A percentile compares a stretch with the other conserved stretches of the same genome.
Evolutionary conservation across 148 eudicot species (phyloP).

Genomic region (Vaccinium myrtillus): DNA sequence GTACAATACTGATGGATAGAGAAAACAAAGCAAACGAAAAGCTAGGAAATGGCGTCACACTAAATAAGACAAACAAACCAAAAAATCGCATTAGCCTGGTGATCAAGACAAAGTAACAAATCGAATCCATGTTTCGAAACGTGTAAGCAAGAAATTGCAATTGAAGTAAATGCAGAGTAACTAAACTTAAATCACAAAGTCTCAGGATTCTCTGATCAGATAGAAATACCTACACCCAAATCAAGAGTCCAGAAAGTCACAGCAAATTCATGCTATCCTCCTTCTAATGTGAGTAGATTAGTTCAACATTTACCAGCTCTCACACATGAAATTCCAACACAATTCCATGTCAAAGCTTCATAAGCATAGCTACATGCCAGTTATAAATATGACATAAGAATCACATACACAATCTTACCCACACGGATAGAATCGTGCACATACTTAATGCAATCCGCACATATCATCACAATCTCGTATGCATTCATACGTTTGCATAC

Average conservation of each 20-base stretch:
- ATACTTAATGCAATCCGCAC: too few relatives aligned
- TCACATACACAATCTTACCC: background rate
- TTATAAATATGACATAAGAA: background rate
- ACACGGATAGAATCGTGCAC: background rate
- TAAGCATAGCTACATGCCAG: background rate
- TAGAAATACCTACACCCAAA: background rate
- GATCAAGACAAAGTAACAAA: conserved; percentile 1
- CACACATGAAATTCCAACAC: background rate
- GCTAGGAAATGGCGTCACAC: background rate
- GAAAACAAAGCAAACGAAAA: background rate
- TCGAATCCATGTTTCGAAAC: background rate
- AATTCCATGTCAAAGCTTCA: background rate
- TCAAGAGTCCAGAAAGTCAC: background rate
- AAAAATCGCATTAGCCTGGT: background rate
- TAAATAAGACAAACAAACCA: background rate
- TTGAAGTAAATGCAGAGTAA: background rate
- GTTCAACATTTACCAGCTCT: background rate
- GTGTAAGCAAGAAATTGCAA: background rate
- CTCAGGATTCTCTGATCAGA: background rate
- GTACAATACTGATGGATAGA: background rate
- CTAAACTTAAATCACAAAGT: background rate
- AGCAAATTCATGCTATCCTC: background rate
- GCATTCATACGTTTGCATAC: background rate
- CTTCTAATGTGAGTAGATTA: background rate
- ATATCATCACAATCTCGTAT: background rate